These are phyloP conservation scores for Spathaspora sp. DNA, from an alignment of 805 yeast species.

Conservation along the genomic window DNA sequence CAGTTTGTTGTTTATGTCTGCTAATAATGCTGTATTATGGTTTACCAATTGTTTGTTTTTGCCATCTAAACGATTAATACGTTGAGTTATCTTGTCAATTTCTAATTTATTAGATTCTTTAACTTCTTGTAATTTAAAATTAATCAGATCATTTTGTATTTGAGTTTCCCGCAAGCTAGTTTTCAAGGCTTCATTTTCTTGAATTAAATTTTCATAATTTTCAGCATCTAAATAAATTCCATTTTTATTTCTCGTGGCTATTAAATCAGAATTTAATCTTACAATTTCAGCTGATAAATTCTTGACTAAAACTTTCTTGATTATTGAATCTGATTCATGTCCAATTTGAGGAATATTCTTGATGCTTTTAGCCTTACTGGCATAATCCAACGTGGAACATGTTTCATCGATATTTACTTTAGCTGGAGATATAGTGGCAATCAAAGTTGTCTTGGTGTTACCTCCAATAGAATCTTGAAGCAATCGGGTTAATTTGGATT, in stretches of 20 bases:
- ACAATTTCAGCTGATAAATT: constrained; percentile 53
- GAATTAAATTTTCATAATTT: constrained; percentile 39
- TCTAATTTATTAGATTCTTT: background rate
- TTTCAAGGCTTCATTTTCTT: constrained; percentile 24
- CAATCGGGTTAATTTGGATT: constrained; percentile 71
- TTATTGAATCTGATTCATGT: constrained; percentile 33
- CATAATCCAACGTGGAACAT: constrained; percentile 80
- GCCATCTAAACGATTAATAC: background rate
- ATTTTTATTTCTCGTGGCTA: constrained; percentile 59
- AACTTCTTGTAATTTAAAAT: background rate
- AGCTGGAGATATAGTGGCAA: constrained; percentile 87
- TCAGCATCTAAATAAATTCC: constrained; percentile 62
- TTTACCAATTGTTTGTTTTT: background rate
- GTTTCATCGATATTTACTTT: constrained; percentile 76
- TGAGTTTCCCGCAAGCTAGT: constrained; percentile 18
- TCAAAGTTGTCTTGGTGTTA: constrained; percentile 77
- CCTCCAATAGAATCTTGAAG: constrained; percentile 86
- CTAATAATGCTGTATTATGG: background rate
- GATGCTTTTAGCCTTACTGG: constrained; percentile 80
- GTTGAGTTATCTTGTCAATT: background rate
- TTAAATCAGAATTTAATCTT: constrained; percentile 54
- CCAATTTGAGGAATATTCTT: constrained; percentile 56
- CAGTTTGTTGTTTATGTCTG: background rate
- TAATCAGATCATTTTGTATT: constrained; percentile 9
- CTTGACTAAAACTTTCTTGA: constrained; percentile 52